Evolutionary conservation across 805 yeast species (phyloP), one percentile per base, ranked within the genome.

Genomic region (Candida golubevii): DNA sequence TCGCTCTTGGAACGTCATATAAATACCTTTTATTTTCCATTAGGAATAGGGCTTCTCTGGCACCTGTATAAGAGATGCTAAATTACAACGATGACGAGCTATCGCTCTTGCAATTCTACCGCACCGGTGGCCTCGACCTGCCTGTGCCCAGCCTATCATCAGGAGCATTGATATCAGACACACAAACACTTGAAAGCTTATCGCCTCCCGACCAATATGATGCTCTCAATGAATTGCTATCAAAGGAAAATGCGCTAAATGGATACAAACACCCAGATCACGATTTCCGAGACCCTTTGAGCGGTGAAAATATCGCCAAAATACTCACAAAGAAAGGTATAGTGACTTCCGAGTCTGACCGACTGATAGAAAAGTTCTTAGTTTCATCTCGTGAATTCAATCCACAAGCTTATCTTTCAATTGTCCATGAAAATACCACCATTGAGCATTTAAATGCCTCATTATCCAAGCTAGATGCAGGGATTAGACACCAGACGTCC

Each of bases 311-410:
- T 41, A 55, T 69, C 26, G 56, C 62, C 11, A 47, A 55, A 12
- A 54, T 53, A 6, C 57, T 70, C 41, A 39, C 62, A n/a, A 37
- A 49, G 1, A 47, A 54, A 26, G 58, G 60, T 27, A 50, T 60
- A 18, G 55, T 69, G 8, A 32, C 49, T 6, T 57, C 69, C 6
- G 49, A 44, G n/a, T 48, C 51, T 42, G 75, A 71, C 49, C 66
- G 68, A 1, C 49, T 53, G 8, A 41, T 69, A 27, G 51, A 55
- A 36, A 57, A 61, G 38, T 71, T 55, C 52, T 49, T 71, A 38
- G 67, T 69, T 13, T 57, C 69, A 9, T 66, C 71, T 6, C 65
- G 67, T 46, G 48, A 53, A 28, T 71, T 70, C 56, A 61, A 62
- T 41, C 57, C 71, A 15, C 62, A 59, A 41, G 62, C 65, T 46